Base-by-base conservation (phyloP, 139 green algal species). In the Picochlorum costavermella region DNA sequence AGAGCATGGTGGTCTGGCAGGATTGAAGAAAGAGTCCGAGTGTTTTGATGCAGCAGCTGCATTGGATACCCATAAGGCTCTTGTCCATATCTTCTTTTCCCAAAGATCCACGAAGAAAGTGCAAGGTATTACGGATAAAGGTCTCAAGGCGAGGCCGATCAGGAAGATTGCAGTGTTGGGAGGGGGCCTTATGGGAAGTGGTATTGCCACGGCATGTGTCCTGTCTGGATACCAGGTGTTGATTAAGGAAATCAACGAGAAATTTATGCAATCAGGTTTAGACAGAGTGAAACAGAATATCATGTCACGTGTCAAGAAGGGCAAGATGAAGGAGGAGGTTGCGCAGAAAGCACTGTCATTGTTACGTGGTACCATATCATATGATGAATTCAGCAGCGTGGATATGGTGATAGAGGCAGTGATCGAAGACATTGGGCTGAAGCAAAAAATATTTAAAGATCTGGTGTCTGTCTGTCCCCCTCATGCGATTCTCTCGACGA, bases 401-500 rank as follows among this genome's bases (percentile, higher is more conserved):
- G 94, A 99, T 82, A 94, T 98, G 86, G 94, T 97, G 17, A 95
- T 99, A 37, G 94, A 99, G 85, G 94, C 94, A 20, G 94, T 85
- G 1, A 88, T 99, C 23, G 94, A 99, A 82, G 79, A 92, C 66
- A 83, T 99, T 48, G 57, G 69, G 3, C 70, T 99, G 16, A 99
- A 99, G 84, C 94, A 98, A 77, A 61, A 74, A 23, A 93, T 93
- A 69, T 91, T 91, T 71, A 75, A 77, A 5, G 83, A 89, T 63
- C 69, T 98, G 60, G 86, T 95, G 77, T 50, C 68, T 10, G 63
- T 61, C 1, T 95, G 85, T 73, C 69, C 76, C 4, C 77, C 82
- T 2, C 72, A 95, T 68, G 85, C 75, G 77, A 95, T 98, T 64
- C 77, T 99, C 48, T 81, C 90, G n/a, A 96, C 86, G 67, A 99